Conservation (phyloP, 805 yeast genomes). For the Lachancea dasiensis region DNA sequence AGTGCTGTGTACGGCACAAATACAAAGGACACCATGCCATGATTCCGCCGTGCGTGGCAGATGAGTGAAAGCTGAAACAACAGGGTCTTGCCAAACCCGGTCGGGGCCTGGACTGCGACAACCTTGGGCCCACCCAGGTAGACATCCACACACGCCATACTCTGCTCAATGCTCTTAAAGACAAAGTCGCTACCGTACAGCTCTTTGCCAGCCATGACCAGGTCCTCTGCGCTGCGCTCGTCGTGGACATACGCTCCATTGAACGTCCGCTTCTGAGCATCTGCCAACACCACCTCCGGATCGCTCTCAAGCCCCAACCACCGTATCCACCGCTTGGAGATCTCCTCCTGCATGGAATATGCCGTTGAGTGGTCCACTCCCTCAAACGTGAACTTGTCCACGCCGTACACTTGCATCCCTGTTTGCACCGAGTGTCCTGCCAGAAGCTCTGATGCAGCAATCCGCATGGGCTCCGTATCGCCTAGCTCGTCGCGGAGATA, state of each 20-base stretch:
- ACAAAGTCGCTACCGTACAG: background rate
- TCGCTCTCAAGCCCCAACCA: slow-evolving; percentile 1
- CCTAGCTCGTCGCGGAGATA: too few species aligned
- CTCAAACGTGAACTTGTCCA: slow-evolving; percentile 1
- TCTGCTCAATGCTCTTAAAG: background rate
- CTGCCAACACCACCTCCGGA: background rate
- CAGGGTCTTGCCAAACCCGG: slow-evolving; percentile 1
- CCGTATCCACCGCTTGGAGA: background rate
- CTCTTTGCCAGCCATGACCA: background rate
- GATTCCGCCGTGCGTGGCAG: background rate
- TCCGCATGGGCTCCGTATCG: too few species aligned
- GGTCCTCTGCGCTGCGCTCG: background rate
- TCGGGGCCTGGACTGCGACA: background rate
- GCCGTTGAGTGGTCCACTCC: background rate
- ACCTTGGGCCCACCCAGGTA: background rate
- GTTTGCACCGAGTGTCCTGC: background rate
- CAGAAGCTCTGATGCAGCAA: background rate
- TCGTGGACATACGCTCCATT: background rate
- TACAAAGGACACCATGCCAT: background rate
- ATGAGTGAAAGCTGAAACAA: background rate
- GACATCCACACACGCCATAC: background rate
- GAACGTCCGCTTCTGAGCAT: background rate
- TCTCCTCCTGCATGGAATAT: background rate
- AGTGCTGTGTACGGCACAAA: background rate
- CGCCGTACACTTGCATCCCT: background rate